A percentile compares a stretch with the other conserved stretches of the same genome.
These are phyloP conservation scores for Tolypocladium paradoxum DNA, from an alignment of 2,329 filamentous ascomycete genomes.

Conservation along the genomic window DNA sequence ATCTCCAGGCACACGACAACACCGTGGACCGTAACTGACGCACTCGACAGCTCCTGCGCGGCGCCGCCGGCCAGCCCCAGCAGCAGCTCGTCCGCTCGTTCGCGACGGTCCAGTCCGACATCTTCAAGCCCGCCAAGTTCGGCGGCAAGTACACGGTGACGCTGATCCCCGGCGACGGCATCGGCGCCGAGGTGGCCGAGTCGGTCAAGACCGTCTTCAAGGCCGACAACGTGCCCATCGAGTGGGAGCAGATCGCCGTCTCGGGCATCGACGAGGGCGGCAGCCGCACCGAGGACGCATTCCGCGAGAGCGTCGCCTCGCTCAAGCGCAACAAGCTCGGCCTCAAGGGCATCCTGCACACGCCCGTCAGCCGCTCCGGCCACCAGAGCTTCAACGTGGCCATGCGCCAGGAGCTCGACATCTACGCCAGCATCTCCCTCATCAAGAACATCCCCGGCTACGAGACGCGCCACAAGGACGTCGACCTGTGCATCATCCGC, in stretches of 20 bases:
- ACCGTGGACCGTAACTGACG: background rate
- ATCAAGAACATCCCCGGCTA: slow-evolving; percentile 99
- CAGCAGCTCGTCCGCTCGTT: slow-evolving; percentile 45
- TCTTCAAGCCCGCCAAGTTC: slow-evolving; percentile 98
- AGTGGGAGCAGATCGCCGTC: slow-evolving; percentile 98
- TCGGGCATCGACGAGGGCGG: slow-evolving; percentile 71
- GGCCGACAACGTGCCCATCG: slow-evolving; percentile 95
- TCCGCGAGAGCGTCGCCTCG: slow-evolving; percentile 89
- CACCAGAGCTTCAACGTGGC: slow-evolving; percentile 99
- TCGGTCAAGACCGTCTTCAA: slow-evolving; percentile 99
- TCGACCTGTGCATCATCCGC: slow-evolving; percentile 98
- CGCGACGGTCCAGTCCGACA: slow-evolving; percentile 82
- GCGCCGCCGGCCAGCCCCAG: slow-evolving; percentile 33
- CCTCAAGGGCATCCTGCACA: slow-evolving; percentile 97
- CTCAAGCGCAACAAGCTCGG: slow-evolving; percentile 98
- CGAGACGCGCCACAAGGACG: slow-evolving; percentile 90
- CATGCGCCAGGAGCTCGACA: slow-evolving; percentile 97
- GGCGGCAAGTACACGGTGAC: slow-evolving; percentile 99
- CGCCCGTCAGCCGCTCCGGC: slow-evolving; percentile 88
- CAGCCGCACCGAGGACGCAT: slow-evolving; percentile 86
- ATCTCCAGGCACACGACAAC: background rate
- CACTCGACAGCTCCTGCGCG: slow-evolving; percentile 38
- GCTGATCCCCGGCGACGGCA: slow-evolving; percentile 96
- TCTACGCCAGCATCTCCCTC: slow-evolving; percentile 94
- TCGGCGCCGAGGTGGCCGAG: slow-evolving; percentile 94